A percentile compares a stretch with the other conserved stretches of the same genome.
phyloP scores from a whole-genome alignment of 768 basidiomycete species.

The Neoboletus magnificus region DNA sequence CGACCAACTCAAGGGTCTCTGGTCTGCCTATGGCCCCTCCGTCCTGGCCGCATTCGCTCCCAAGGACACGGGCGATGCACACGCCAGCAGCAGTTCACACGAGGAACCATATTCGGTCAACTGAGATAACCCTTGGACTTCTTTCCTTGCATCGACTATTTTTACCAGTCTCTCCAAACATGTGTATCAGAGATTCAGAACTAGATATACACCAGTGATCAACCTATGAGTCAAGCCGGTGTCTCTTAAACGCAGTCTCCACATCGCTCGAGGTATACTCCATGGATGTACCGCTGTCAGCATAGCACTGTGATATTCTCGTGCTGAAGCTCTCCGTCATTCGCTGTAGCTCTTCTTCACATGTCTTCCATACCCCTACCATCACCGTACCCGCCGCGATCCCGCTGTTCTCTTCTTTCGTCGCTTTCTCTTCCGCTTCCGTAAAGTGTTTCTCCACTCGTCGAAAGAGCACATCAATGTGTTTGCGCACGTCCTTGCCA shows the following conservation, averaged over 20 bases:
- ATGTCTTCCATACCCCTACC: conserved; percentile 86
- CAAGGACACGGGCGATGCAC: conserved; percentile 8
- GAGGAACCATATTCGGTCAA: conserved; percentile 6
- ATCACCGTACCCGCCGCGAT: conserved; percentile 64
- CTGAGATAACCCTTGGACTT: conserved; percentile 6
- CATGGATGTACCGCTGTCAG: conserved; percentile 62
- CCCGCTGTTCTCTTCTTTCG: conserved; percentile 50
- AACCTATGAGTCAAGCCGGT: conserved; percentile 36
- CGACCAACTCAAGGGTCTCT: conserved; percentile 37
- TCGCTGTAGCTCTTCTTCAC: conserved; percentile 77
- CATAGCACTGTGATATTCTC: conserved; percentile 76
- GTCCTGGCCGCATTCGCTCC: conserved; percentile 32
- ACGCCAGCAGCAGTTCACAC: conserved; percentile 4
- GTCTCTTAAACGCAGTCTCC: conserved; percentile 72
- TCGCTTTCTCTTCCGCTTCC: conserved; percentile 68
- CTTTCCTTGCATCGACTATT: background rate
- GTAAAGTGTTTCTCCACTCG: conserved; percentile 96
- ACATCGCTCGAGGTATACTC: conserved; percentile 77
- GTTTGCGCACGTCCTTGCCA: conserved; percentile 85
- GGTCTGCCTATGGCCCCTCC: conserved; percentile 41
- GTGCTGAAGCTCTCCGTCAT: conserved; percentile 67
- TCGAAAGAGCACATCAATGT: conserved; percentile 81
- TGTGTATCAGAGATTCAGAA: conserved; percentile 6
- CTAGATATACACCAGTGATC: conserved; percentile 6
- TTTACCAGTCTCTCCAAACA: conserved; percentile 5